phyloP scores from a whole-genome alignment of 2,329 filamentous ascomycete species.

The Rasamsonia emersonii region DNA sequence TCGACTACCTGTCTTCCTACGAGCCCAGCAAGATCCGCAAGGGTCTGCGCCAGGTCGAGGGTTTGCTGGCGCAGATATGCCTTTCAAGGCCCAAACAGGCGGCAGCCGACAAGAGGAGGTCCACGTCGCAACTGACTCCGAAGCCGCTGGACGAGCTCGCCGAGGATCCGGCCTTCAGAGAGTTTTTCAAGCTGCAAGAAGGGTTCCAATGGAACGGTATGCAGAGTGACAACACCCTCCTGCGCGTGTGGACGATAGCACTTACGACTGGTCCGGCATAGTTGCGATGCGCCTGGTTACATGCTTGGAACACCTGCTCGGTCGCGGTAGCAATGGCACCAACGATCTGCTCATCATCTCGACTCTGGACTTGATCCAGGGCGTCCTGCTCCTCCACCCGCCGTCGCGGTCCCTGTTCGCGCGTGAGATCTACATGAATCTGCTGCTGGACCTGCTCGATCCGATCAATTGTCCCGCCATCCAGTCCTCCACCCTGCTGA shows the following conservation, averaged over 20 bases:
- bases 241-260: too few species aligned
- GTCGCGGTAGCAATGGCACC: slow-evolving; percentile 69
- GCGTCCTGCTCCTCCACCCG: slow-evolving; percentile 77
- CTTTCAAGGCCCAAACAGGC: slow-evolving; percentile 48
- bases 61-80: slow-evolving; percentile 88
- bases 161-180: slow-evolving; percentile 79
- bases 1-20: slow-evolving; percentile 92
- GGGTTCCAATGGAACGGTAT: slow-evolving; percentile 91
- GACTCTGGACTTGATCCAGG: slow-evolving; percentile 82
- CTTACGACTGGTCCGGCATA: slow-evolving; percentile 17
- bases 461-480: slow-evolving; percentile 85
- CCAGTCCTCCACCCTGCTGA: slow-evolving; percentile 81
- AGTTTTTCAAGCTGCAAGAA: slow-evolving; percentile 95
- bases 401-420: slow-evolving; percentile 81
- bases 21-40: slow-evolving; percentile 86
- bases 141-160: slow-evolving; percentile 63
- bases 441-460: slow-evolving; percentile 89
- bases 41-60: slow-evolving; percentile 87
- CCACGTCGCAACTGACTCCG: slow-evolving; percentile 36
- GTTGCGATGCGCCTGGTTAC: slow-evolving; percentile 77
- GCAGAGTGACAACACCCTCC: too few species aligned
- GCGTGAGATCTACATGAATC: slow-evolving; percentile 89
- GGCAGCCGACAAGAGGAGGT: slow-evolving; percentile 33
- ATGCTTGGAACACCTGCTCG: slow-evolving; percentile 77
- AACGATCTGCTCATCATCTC: slow-evolving; percentile 85